These are phyloP conservation scores for Boletus eberwhitei DNA, from an alignment of 768 basidiomycete species.

Conservation along the genomic window DNA sequence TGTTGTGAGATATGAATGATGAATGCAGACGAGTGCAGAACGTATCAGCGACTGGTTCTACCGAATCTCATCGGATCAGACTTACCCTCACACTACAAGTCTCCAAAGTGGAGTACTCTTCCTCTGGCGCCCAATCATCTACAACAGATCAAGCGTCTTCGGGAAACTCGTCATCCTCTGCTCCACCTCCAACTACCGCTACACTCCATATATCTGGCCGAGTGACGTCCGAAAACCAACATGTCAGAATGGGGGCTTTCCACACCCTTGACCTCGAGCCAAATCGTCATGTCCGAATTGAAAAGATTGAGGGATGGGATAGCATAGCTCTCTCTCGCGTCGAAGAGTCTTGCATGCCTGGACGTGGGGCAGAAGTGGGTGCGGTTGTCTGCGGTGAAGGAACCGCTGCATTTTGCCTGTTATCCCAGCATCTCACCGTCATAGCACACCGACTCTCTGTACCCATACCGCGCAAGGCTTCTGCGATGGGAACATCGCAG, in stretches of 20 bases:
- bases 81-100: slow-evolving; percentile 84
- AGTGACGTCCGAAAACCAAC: slow-evolving; percentile 80
- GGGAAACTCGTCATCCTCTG: slow-evolving; percentile 23
- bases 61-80: slow-evolving; percentile 85
- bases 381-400: slow-evolving; percentile 97
- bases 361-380: slow-evolving; percentile 92
- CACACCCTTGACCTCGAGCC: slow-evolving; percentile 94
- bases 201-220: slow-evolving; percentile 83
- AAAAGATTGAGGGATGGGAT: slow-evolving; percentile 90
- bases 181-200: slow-evolving; percentile 43
- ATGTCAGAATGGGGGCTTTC: slow-evolving; percentile 89
- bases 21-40: slow-evolving; percentile 74
- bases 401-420: slow-evolving; percentile 86
- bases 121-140: slow-evolving; percentile 53
- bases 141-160: slow-evolving; percentile 40
- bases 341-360: slow-evolving; percentile 87
- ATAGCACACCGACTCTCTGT: slow-evolving; percentile 88
- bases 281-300: slow-evolving; percentile 86
- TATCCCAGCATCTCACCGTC: slow-evolving; percentile 96
- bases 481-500: slow-evolving; percentile 72
- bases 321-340: slow-evolving; percentile 79
- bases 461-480: slow-evolving; percentile 87
- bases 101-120: slow-evolving; percentile 75
- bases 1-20: slow-evolving; percentile 6
- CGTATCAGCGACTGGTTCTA: slow-evolving; percentile 89